A percentile compares a stretch with the other conserved stretches of the same genome.
Evolutionary conservation across 257 asterid genomes (phyloP).

Genomic region (Ajuga chamaepitys): DNA sequence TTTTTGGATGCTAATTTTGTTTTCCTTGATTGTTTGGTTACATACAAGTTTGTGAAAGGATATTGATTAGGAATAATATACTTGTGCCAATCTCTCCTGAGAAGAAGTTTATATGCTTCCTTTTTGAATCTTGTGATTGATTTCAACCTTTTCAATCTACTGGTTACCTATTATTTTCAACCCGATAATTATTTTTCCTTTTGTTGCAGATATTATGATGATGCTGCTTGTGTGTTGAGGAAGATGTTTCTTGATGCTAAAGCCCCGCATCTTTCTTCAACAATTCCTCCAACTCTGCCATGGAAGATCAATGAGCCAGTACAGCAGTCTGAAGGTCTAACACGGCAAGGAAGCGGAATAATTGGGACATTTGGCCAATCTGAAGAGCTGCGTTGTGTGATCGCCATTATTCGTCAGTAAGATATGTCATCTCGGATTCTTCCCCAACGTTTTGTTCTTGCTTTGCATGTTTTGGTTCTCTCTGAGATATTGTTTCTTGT

Average conservation of each 20-base stretch:
- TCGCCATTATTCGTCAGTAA: slow-evolving; percentile 87
- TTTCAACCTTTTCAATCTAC: slow-evolving; percentile 3
- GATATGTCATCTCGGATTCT: slow-evolving; percentile 28
- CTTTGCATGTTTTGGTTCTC: slow-evolving; percentile 11
- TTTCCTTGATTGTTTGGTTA: background rate
- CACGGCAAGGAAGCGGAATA: slow-evolving; percentile 94
- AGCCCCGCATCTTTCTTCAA: slow-evolving; percentile 95
- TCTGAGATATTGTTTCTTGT: slow-evolving; percentile 19
- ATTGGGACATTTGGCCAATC: slow-evolving; percentile 88
- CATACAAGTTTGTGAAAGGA: background rate
- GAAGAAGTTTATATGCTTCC: background rate
- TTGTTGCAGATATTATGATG: slow-evolving; percentile 76
- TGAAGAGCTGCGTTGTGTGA: slow-evolving; percentile 98
- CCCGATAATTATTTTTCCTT: background rate
- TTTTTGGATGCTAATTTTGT: slow-evolving; percentile 8
- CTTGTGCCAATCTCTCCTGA: background rate
- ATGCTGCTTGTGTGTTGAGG: slow-evolving; percentile 95
- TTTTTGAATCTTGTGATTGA: slow-evolving; percentile 10
- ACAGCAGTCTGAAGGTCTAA: slow-evolving; percentile 84
- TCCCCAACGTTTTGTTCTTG: background rate
- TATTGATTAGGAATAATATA: background rate
- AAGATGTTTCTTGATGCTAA: slow-evolving; percentile 96
- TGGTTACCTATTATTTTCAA: background rate
- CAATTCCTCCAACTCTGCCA: slow-evolving; percentile 85
- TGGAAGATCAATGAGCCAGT: slow-evolving; percentile 92